phyloP scores from a whole-genome alignment of 140 eudicot genomes.

The Erigeron philadelphicus region DNA sequence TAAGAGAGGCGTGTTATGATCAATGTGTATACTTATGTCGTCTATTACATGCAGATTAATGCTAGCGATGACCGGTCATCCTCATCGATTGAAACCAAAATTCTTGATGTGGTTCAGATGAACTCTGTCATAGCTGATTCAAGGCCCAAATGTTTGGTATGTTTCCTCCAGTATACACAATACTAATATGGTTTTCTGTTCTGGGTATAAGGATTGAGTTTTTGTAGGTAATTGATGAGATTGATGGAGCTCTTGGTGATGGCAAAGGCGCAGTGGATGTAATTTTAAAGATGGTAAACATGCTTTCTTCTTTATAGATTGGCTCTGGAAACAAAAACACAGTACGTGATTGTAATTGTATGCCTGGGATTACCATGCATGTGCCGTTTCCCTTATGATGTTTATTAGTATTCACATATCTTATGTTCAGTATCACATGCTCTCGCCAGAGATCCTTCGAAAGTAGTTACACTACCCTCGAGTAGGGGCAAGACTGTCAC shows the following conservation, averaged over 20 bases:
- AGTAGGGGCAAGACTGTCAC: neutral
- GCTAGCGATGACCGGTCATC: slow-evolving; percentile 98
- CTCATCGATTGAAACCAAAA: slow-evolving; percentile 70
- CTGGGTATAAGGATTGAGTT: slow-evolving; percentile 8
- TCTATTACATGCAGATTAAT: slow-evolving; percentile 54
- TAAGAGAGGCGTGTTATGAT: no score
- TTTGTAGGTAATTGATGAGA: slow-evolving; percentile 84
- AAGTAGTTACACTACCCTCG: neutral
- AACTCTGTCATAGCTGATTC: slow-evolving; percentile 83
- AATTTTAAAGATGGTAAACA: slow-evolving; percentile 68
- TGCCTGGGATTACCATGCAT: no score
- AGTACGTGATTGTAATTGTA: neutral
- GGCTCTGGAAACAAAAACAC: neutral
- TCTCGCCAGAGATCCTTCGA: neutral
- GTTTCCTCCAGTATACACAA: slow-evolving; percentile 22
- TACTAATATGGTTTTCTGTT: slow-evolving; percentile 12
- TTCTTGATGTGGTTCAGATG: slow-evolving; percentile 94
- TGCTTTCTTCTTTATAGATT: neutral
- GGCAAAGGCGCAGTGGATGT: slow-evolving; percentile 97
- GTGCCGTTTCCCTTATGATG: no score
- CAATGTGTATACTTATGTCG: neutral
- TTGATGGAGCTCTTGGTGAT: slow-evolving; percentile 97
- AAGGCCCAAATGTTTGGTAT: slow-evolving; percentile 96
- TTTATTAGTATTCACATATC: no score
- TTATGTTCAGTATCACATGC: neutral